phyloP scores from a whole-genome alignment of 139 green algal genomes.

The Chlamydomonas urium region DNA sequence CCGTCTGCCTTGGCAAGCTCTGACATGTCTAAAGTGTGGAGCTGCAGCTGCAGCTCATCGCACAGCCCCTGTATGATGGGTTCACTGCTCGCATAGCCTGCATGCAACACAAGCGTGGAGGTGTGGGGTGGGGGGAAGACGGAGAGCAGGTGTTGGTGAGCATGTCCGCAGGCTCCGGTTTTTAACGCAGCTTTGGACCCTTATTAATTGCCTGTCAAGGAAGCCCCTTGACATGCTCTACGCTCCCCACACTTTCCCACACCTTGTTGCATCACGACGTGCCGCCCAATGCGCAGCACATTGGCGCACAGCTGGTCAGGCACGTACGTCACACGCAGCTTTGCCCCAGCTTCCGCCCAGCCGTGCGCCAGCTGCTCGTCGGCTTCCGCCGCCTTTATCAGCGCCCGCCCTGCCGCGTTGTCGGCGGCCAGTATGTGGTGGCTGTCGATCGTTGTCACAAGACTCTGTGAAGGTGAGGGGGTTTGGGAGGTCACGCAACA shows the following conservation, averaged over 20 bases:
- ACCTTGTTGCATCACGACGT: slow-evolving; percentile 30
- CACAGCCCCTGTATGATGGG: slow-evolving; percentile 12
- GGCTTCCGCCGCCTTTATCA: background rate
- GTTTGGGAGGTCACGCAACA: too few species aligned
- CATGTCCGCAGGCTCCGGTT: too few species aligned
- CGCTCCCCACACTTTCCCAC: too few species aligned
- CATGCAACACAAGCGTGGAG: too few species aligned
- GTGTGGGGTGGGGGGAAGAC: too few species aligned
- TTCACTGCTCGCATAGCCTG: slow-evolving; percentile 12
- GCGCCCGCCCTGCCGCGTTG: slow-evolving; percentile 2
- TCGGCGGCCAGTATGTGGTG: slow-evolving; percentile 10
- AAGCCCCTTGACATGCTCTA: too few species aligned
- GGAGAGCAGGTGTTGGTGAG: too few species aligned
- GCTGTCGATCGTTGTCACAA: background rate
- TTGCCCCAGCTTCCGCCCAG: slow-evolving; percentile 1
- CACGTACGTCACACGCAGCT: slow-evolving; percentile 1
- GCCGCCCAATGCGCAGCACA: slow-evolving; percentile 21
- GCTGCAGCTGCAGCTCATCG: slow-evolving; percentile 4
- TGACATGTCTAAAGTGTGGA: slow-evolving; percentile 24
- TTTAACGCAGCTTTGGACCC: too few species aligned
- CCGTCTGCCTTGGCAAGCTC: slow-evolving; percentile 43
- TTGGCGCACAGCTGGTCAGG: slow-evolving; percentile 11
- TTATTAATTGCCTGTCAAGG: too few species aligned
- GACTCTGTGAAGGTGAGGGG: too few species aligned
- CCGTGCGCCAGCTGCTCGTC: background rate